Evolutionary conservation across 2,329 filamentous ascomycete genomes (phyloP).

Genomic region (Mycocentrospora acerina): DNA sequence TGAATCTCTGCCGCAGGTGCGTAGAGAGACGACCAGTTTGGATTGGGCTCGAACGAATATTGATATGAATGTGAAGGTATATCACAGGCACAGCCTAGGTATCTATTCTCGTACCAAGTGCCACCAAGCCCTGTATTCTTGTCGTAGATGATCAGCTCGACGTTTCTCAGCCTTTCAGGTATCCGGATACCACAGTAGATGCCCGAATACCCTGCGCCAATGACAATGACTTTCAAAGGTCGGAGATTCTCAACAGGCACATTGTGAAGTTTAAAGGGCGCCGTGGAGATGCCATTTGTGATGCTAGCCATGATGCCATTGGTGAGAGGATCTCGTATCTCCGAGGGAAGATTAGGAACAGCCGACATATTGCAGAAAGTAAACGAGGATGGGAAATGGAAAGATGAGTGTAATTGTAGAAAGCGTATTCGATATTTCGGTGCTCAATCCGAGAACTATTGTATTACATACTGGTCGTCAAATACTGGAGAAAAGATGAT

Average conservation of each 20-base stretch:
- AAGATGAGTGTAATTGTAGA: too few relatives aligned
- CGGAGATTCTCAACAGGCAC: conserved; percentile 46
- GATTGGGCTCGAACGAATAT: conserved; percentile 47
- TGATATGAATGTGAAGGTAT: conserved; percentile 49
- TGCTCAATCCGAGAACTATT: conserved; percentile 6
- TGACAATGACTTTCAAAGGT: conserved; percentile 47
- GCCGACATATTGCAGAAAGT: conserved; percentile 29
- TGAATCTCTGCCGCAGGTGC: conserved; percentile 44
- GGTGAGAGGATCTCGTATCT: conserved; percentile 11
- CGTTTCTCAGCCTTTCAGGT: conserved; percentile 44
- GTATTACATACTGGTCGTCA: conserved; percentile 10
- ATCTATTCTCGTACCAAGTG: conserved; percentile 43
- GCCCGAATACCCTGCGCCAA: conserved; percentile 48
- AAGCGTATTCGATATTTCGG: conserved; percentile 6
- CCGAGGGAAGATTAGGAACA: conserved; percentile 29
- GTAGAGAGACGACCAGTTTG: conserved; percentile 45
- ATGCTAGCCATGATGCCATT: conserved; percentile 11
- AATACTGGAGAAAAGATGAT: conserved; percentile 10
- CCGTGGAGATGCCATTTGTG: conserved; percentile 9
- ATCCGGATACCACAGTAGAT: conserved; percentile 49
- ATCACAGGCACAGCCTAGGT: conserved; percentile 48
- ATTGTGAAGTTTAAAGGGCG: conserved; percentile 32
- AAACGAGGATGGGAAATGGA: too few relatives aligned
- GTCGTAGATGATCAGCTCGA: conserved; percentile 46
- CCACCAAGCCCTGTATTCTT: conserved; percentile 47